These are phyloP conservation scores for Candida verbasci DNA, from an alignment of 805 yeast species.

Conservation along the genomic window DNA sequence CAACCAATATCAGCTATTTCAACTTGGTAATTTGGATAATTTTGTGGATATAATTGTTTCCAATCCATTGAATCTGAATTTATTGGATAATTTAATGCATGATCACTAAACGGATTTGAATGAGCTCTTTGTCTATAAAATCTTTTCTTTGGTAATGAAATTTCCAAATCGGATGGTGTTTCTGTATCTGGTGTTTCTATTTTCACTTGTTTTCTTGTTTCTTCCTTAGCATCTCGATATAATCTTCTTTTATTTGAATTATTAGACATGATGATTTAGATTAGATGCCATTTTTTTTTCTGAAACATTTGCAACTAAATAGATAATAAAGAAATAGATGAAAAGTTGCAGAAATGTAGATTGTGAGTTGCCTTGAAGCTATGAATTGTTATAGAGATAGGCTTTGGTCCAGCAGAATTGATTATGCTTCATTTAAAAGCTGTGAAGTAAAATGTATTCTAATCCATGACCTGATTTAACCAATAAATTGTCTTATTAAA, in stretches of 20 bases:
- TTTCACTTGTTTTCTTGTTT: conserved; percentile 40
- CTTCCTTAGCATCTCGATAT: conserved; percentile 46
- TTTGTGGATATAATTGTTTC: conserved; percentile 68
- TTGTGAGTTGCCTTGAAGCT: no score
- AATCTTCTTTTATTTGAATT: conserved; percentile 37
- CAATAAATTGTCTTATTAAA: no score
- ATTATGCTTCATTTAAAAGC: no score
- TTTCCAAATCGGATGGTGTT: conserved; percentile 15
- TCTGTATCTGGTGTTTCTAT: conserved; percentile 11
- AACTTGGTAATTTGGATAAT: conserved; percentile 44
- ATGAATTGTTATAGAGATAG: no score
- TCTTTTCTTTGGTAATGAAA: conserved; percentile 70
- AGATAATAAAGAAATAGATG: no score
- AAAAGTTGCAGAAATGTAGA: no score
- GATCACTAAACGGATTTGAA: conserved; percentile 96
- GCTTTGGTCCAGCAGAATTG: no score
- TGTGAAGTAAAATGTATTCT: no score
- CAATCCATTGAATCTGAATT: conserved; percentile 86
- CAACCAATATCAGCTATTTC: conserved; percentile 96
- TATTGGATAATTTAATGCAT: conserved; percentile 80
- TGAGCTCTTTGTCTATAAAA: conserved; percentile 96
- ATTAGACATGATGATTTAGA: conserved; percentile 11
- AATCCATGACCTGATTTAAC: no score
- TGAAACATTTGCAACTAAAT: no score
- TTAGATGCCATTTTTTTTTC: conserved; percentile 12